Base-by-base conservation (phyloP, 2,329 filamentous ascomycete genomes). In the Leptosphaerulina australis region DNA sequence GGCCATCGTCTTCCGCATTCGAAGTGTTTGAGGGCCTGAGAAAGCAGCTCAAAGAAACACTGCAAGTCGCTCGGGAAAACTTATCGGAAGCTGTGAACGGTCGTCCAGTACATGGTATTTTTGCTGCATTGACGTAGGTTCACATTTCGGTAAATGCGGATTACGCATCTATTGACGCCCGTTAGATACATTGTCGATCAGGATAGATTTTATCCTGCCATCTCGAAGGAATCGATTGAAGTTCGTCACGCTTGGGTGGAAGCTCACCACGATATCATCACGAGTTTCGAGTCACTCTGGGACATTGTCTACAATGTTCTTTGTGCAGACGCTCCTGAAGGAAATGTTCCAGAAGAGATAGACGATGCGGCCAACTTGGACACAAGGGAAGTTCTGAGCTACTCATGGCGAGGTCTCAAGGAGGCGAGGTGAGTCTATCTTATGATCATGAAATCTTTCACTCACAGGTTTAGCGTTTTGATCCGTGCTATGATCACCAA, bases 311-410 rank as follows among this genome's bases (percentile, higher is more conserved):
- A 83, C 60, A 81, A 86, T 43, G 84, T 95, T 3, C 81, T 99
- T 0, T 99, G 94, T 65, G 88, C 96, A 56, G 94, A 97, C 73
- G 96, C 94, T 1, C 94, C 95, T 0, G 94, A 99, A 74, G 93
- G 93, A 0, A 87, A 94, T 69, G 77, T 90, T 3, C 88, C 87
- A 0, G 85, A 92, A 41, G 89, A 93, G 20, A 71, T 90, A n/a
- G 84, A 88, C 44, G 86, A 88, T 25, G 76, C 83, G 12, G 81
- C 87, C 4, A 88, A 86, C 1, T 79, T 91, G 2, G 87, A 88
- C 41, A 91, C 91, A 0, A 97, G 97, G 67, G 91, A 95, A 62
- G 81, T 96, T 14, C 75, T 99, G 36, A 97, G 93, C 58, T 99
- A 94, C 71, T 96, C 91, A 55, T 99, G 96, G 82, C 85, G 94